Evolutionary conservation across 176 grass and related monocot species (phyloP), one percentile per base, ranked within the genome.

Genomic region (Rhynchospora tenuis): DNA sequence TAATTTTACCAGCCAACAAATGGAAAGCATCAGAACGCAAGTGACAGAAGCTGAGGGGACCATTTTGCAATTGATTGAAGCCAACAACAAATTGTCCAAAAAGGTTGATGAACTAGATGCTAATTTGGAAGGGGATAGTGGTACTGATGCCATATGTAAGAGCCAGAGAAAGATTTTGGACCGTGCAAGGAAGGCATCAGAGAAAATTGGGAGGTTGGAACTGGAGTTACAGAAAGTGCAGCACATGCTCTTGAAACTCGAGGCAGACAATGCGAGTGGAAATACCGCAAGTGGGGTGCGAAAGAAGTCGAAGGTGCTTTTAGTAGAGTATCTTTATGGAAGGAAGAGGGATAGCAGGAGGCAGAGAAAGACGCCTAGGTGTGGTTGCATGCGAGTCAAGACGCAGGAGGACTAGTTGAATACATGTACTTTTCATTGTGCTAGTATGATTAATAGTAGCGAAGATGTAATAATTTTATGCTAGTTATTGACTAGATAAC

Each of bases 281-380:
- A 90, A 90, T 19, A 45, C 48, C 1, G 88, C 66, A 83, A 83
- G 68, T 8, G 85, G 83, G 76, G 87, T 85, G 84, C 75, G 85
- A 0, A 75, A 45, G 72, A 89, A 84, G 22, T 91, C 93, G 0
- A 91, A 90, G 84, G 86, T 99, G 45, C 91, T 89, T 80, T 87
- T 99, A 12, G 88, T 91, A 63, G 96, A 99, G 76, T 99, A 95
- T 81, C 89, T 95, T 3, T 93, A 95, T 83, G 93, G 93, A 1
- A 91, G 81, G 68, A 86, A 82, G 12, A 92, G 79, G 20, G 89
- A 91, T n/a, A 84, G 57, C 80, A 82, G 81, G 23, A 91, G 86
- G 59, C 86, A 80, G 72, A 81, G 84, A 50, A 89, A 90, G 11
- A 90, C 31, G 3, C 44, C 89, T 38, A 91, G 92, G 14, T 98